Base-by-base conservation (phyloP, 208 protist species). In the Zelonia costaricensis region DNA sequence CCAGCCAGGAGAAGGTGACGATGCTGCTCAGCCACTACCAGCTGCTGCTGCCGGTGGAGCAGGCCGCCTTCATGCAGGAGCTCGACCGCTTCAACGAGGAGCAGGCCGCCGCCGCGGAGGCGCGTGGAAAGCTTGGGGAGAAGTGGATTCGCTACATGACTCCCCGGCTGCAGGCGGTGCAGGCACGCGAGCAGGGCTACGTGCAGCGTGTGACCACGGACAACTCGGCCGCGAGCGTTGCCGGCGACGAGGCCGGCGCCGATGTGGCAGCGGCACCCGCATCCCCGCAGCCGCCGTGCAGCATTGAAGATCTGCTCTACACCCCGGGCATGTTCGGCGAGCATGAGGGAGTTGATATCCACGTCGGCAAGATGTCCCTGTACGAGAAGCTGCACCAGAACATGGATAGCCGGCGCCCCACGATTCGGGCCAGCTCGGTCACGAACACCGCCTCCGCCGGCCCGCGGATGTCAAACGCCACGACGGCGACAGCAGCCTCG, bases 1-100 rank as follows among this genome's bases (percentile, higher is more conserved):
- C 71, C 4, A 80, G 78, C 27, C 74, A 86, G 46, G 86, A 92
- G 65, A 62, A 76, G 3, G 68, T 89, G 12, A 68, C 80, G 16
- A 60, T 77, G 4, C 31, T 88, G 7, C 57, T 84, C 51, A 89
- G 74, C 18, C 65, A 64, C 18, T 86, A 86, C 39, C 69, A 78
- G 18, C 54, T 45, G 18, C 53, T 86, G 22, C 66, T 85, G 1
- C 77, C 74, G 1, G 42, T 86, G 2, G 86, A 92, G 71, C 69
- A 79, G 40, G 67, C 36, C 0, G 77, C 80, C 28, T 76, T 85
- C 53, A 42, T 84, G 31, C 69, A 92, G 69, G 76, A 85, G 62
- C 40, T 88, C 10, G 68, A 66, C 2, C 62, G 78, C 1, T 60
- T 52, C 10, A 64, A 63, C 47, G 60, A 56, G 13, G 74, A 81